phyloP scores from a whole-genome alignment of 2,329 filamentous ascomycete genomes.

The Mycocentrospora acerina region DNA sequence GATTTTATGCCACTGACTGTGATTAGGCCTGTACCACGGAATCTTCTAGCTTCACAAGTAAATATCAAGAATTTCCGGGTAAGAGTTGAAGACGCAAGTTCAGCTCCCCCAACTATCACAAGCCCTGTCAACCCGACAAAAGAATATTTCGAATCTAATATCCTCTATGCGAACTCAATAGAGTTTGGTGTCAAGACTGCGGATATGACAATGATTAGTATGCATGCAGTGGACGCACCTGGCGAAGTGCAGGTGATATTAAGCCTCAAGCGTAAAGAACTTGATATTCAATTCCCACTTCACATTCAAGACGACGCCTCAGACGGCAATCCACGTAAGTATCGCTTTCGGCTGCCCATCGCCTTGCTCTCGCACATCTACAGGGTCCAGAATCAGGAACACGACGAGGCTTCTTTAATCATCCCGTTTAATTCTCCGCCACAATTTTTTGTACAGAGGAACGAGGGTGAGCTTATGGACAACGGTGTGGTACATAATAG shows the following conservation, averaged over 20 bases:
- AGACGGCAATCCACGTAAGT: constrained; percentile 17
- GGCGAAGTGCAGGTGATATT: constrained; percentile 41
- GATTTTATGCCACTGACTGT: background rate
- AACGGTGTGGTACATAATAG: constrained; percentile 9
- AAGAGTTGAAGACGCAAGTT: constrained; percentile 1
- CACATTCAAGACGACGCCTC: constrained; percentile 7
- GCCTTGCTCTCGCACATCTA: constrained; percentile 47
- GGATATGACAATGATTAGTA: constrained; percentile 59
- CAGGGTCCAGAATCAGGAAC: constrained; percentile 13
- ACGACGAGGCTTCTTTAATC: constrained; percentile 18
- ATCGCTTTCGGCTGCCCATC: constrained; percentile 50
- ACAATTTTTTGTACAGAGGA: constrained; percentile 45
- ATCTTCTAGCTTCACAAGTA: constrained; percentile 9
- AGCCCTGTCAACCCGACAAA: constrained; percentile 27
- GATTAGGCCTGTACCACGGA: constrained; percentile 16
- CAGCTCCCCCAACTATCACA: constrained; percentile 6
- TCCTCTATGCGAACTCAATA: constrained; percentile 46
- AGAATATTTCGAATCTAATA: constrained; percentile 27
- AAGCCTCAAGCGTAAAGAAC: constrained; percentile 47
- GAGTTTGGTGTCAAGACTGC: constrained; percentile 64
- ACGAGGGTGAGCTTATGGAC: constrained; percentile 11
- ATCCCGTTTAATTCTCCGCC: constrained; percentile 45
- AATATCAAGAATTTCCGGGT: constrained; percentile 6
- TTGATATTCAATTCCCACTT: constrained; percentile 50
- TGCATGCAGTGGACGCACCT: constrained; percentile 50